Evolutionary conservation across 169 alveolate genomes (phyloP).

Genomic region (Amoebophrya sp.): DNA sequence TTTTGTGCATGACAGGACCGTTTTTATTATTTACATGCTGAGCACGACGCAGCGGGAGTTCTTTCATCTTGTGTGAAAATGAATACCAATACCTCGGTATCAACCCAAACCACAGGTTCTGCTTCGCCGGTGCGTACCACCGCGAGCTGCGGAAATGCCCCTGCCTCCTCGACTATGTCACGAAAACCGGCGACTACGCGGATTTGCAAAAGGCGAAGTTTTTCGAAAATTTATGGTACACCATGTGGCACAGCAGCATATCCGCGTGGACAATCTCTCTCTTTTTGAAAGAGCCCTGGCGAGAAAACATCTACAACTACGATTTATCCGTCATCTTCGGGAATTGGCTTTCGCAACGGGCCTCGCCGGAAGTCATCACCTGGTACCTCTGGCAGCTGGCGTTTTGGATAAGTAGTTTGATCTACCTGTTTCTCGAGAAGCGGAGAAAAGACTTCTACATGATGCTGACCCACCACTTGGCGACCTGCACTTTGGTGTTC

Average conservation of each 20-base stretch:
- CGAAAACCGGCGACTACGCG: not conserved
- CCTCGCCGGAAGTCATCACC: constrained; percentile 21
- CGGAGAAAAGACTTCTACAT: constrained; percentile 38
- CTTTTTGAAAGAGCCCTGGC: not conserved
- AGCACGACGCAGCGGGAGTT: no score
- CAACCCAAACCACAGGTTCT: not conserved
- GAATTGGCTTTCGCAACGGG: constrained; percentile 34
- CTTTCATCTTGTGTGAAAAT: no score
- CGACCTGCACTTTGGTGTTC: constrained; percentile 40
- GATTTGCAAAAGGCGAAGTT: not conserved
- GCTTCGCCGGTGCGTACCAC: not conserved
- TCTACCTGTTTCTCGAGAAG: constrained; percentile 40
- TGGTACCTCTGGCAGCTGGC: constrained; percentile 40
- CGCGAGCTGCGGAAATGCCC: not conserved
- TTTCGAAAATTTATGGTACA: constrained; percentile 33
- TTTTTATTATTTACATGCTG: no score
- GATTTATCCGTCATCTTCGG: constrained; percentile 37
- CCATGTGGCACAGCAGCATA: constrained; percentile 38
- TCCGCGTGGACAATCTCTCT: constrained; percentile 34
- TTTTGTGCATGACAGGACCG: no score
- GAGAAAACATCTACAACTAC: not conserved
- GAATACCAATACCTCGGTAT: not conserved
- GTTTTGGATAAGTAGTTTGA: constrained; percentile 46
- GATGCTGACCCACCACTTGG: constrained; percentile 45
- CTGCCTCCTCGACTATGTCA: not conserved